Evolutionary conservation across 2,329 filamentous ascomycete genomes (phyloP).

Genomic region (Lecanoromycetidae sp.): DNA sequence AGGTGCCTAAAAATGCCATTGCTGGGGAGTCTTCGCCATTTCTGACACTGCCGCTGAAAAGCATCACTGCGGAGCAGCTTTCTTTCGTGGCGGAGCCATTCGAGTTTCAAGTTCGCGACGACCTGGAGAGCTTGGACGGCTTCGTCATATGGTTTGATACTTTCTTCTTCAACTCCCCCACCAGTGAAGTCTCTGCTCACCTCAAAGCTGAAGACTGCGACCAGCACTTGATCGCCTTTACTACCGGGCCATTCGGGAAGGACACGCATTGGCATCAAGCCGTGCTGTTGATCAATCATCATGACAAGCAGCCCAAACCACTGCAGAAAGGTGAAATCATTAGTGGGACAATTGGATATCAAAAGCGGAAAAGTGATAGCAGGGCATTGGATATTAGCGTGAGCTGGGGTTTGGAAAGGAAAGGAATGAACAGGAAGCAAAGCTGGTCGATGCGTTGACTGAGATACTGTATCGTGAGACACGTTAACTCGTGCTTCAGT

Average conservation of each 20-base stretch:
- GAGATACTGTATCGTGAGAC: too few species aligned
- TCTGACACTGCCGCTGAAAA: constrained; percentile 64
- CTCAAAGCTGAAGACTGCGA: constrained; percentile 50
- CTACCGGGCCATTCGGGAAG: constrained; percentile 64
- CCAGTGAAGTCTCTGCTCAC: constrained; percentile 36
- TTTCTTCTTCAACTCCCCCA: constrained; percentile 61
- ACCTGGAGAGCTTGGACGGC: constrained; percentile 64
- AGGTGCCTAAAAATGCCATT: constrained; percentile 43
- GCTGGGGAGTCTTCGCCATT: constrained; percentile 54
- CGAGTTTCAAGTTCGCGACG: constrained; percentile 46
- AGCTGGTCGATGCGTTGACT: constrained; percentile 14
- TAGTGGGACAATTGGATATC: constrained; percentile 57
- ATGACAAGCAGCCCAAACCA: constrained; percentile 33
- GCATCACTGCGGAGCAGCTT: constrained; percentile 57
- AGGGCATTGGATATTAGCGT: constrained; percentile 54
- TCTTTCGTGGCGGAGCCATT: constrained; percentile 58
- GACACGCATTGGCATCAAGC: constrained; percentile 89
- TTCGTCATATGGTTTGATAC: constrained; percentile 91
- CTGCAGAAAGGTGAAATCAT: constrained; percentile 47
- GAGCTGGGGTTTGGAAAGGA: constrained; percentile 44
- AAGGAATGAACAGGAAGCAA: constrained; percentile 23
- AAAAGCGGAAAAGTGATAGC: constrained; percentile 56
- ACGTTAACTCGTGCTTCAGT: too few species aligned
- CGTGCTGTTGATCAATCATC: constrained; percentile 55
- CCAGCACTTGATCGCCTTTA: constrained; percentile 53